Evolutionary conservation across 2,329 filamentous ascomycete genomes (phyloP), one percentile per base, ranked within the genome.

Genomic region (Aspergillus ustus): DNA sequence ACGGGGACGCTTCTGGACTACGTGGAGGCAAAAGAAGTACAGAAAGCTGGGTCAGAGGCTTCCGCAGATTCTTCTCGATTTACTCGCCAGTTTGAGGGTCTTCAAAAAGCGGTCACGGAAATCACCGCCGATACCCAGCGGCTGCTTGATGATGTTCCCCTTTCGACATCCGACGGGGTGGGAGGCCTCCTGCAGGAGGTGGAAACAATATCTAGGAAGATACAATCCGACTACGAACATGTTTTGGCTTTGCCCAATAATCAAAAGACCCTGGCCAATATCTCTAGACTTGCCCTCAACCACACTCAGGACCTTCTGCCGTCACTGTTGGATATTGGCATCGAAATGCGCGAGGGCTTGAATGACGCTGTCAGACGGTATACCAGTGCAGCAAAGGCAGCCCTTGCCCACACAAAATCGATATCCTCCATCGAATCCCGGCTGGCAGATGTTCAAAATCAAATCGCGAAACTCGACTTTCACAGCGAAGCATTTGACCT

Each of bases 401-500:
- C 89, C 20, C 80, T 91, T 25, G 84, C 83, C 43, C 89, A 92
- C 69, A 95, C 98, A 91, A 90, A 90, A 65, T 87, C 84, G 6
- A 92, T 98, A 63, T 91, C 93, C 6, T 84, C 86, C 3, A 89
- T 97, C 66, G 94, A 96, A 59, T 88, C 88, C 4, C 82, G 89
- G 34, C 89, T 96, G 64, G 86, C 88, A 40, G 86, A 84, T 63
- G 83, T 95, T 40, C 92, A 92, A 71, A 80, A 82, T 7, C 90
- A 91, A 66, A 88, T 97, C 63, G 87, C 87, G 59, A 83, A 85
- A 2, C 79, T 97, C 49, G 87, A 90, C 7, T 86, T 91, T 62
- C 91, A 95, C 62, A 91, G 91, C 50, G 87, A 91, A 34, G 89
- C 91, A 0, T 93, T 97, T 73, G 90, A 96, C 65, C 86, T 91